phyloP scores from a whole-genome alignment of 768 basidiomycete species.

The Rhodocollybia butyracea region DNA sequence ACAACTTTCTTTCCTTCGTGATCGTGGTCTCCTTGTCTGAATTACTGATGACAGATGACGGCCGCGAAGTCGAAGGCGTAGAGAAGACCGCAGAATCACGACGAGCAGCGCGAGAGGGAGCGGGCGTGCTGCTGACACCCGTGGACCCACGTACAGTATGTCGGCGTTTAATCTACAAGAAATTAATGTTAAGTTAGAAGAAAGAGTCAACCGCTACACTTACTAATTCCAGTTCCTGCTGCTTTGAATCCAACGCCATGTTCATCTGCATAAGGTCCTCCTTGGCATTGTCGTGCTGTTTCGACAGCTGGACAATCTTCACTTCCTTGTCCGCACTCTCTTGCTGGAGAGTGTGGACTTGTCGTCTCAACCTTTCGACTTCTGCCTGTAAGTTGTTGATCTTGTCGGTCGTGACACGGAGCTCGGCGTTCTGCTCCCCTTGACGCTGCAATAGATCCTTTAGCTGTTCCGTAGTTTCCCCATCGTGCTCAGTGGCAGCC shows the following conservation, averaged over 20 bases:
- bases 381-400: slow-evolving; percentile 24
- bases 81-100: slow-evolving; percentile 57
- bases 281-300: slow-evolving; percentile 62
- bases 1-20: slow-evolving; percentile 33
- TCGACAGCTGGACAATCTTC: slow-evolving; percentile 68
- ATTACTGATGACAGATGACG: slow-evolving; percentile 49
- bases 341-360: slow-evolving; percentile 69
- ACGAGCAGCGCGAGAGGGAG: slow-evolving; percentile 32
- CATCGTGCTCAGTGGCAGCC: slow-evolving; percentile 44
- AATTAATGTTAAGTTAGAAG: not conserved
- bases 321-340: slow-evolving; percentile 86
- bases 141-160: slow-evolving; percentile 53
- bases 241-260: slow-evolving; percentile 90
- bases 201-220: slow-evolving; percentile 22
- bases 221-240: slow-evolving; percentile 90
- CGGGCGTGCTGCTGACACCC: slow-evolving; percentile 51
- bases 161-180: slow-evolving; percentile 58
- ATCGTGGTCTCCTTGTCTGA: slow-evolving; percentile 28
- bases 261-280: slow-evolving; percentile 84
- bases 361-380: slow-evolving; percentile 53
- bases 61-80: slow-evolving; percentile 50
- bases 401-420: slow-evolving; percentile 46
- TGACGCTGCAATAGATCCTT: slow-evolving; percentile 51
- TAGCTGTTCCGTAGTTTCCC: slow-evolving; percentile 41
- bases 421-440: slow-evolving; percentile 52